Base-by-base conservation (phyloP, 495 filamentous ascomycete species). In the Tuber magnatum region DNA sequence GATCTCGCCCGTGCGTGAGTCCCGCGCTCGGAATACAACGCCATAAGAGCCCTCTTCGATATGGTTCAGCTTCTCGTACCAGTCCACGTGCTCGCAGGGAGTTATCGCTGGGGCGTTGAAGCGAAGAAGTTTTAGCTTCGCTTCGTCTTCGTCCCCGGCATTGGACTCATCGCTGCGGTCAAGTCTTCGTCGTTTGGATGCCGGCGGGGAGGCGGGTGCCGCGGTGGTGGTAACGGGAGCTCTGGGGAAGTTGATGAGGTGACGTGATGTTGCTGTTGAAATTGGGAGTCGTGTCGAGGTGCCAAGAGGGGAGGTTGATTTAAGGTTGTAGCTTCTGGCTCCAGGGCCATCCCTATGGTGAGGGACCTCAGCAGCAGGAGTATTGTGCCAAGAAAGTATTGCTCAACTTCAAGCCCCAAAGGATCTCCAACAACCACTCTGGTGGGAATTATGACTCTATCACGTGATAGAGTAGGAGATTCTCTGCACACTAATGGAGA, bases 31-130 rank as follows among this genome's bases (percentile, higher is more conserved):
- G 61, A 94, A 94, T 6, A 99, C 95, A 89, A 90, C 94, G 71
- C 95, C 95, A 85, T 98, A 99, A 1, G 93, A 92, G 72, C 95
- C 95, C 84, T 99, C 95, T 83, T 98, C 95, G 81, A 99, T 99
- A 84, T 95, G 92, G 81, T 99, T 99, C 76, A 99, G 85, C 75
- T 90, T 90, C 83, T 97, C 92, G 83, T 94, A 98, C n/a, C 73
- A 71, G 83, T 94, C 91, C 70, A 97, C 91, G 85, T 92, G 91
- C 78, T 93, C 87, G 81, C 91, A 92, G 65, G 89, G 89, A 48
- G 88, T 88, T 88, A 94, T 96, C 83, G 86, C 85, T 35, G 87
- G 87, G 69, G 86, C 85, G 39, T 90, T 87, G 83, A 94, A 95
- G 28, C 92, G 88, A 38, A 97, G 84, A 22, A 96, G 86, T 71